A percentile compares a stretch with the other conserved stretches of the same genome.
phyloP scores from a whole-genome alignment of 1,284 basidiomycete species.

The Schizopora paradoxa region DNA sequence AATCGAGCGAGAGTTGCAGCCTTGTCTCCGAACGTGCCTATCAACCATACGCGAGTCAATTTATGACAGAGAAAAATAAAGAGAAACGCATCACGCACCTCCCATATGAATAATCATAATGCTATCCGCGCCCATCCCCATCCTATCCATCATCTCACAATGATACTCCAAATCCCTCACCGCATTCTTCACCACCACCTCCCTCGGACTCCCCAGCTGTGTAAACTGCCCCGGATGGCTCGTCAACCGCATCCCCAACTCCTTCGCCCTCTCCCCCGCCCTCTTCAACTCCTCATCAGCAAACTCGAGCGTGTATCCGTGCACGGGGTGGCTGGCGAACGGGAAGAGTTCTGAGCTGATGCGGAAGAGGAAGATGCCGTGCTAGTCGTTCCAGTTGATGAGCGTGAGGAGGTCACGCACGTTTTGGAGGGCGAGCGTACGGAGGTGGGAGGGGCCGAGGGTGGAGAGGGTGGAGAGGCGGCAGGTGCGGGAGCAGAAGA shows the following conservation, averaged over 20 bases:
- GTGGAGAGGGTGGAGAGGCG: slow-evolving; percentile 31
- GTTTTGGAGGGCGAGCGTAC: slow-evolving; percentile 63
- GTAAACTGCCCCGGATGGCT: slow-evolving; percentile 87
- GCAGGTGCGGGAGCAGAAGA: slow-evolving; percentile 75
- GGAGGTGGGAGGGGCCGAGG: slow-evolving; percentile 14
- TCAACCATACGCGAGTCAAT: slow-evolving; percentile 35
- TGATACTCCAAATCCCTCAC: slow-evolving; percentile 82
- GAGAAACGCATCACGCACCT: slow-evolving; percentile 31
- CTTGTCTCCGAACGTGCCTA: slow-evolving; percentile 82
- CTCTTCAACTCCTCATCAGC: slow-evolving; percentile 48
- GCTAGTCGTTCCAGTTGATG: slow-evolving; percentile 82
- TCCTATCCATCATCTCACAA: slow-evolving; percentile 78
- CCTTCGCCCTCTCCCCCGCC: slow-evolving; percentile 70
- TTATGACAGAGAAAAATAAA: background rate
- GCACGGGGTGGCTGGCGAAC: slow-evolving; percentile 75
- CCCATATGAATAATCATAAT: slow-evolving; percentile 77
- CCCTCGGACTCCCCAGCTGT: slow-evolving; percentile 75
- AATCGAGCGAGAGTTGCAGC: slow-evolving; percentile 64
- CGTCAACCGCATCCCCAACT: slow-evolving; percentile 78
- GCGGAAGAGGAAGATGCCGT: slow-evolving; percentile 76
- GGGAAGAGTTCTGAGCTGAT: slow-evolving; percentile 90
- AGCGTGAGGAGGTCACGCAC: slow-evolving; percentile 64
- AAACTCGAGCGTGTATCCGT: slow-evolving; percentile 78
- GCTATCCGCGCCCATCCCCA: slow-evolving; percentile 71
- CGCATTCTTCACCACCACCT: slow-evolving; percentile 68